A percentile compares a stretch with the other conserved stretches of the same genome.
Evolutionary conservation across 2,329 filamentous ascomycete genomes (phyloP).

Genomic region (Tolypocladium nubicola): DNA sequence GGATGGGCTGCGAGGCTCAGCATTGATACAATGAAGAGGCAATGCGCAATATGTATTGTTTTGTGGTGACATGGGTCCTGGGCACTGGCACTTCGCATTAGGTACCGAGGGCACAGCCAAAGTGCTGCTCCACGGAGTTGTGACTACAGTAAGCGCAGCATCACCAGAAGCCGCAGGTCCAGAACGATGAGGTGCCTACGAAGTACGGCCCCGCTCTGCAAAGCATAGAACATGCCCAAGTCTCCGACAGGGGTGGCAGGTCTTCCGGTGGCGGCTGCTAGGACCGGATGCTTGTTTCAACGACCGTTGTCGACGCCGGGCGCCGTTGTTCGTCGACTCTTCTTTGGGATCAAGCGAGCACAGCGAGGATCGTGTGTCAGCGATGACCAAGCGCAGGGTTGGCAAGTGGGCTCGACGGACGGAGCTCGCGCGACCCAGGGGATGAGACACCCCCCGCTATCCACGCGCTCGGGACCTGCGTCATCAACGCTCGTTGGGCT

Average conservation of each 20-base stretch:
- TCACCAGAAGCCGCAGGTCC: too few species aligned
- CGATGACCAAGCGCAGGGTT: neutral
- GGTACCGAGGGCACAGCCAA: too few species aligned
- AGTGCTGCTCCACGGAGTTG: too few species aligned
- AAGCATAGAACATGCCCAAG: too few species aligned
- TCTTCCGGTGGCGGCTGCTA: neutral
- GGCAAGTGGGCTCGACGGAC: neutral
- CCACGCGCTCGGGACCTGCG: neutral
- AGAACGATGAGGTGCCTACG: too few species aligned
- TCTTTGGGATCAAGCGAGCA: neutral
- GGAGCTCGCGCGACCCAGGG: neutral
- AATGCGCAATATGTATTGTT: too few species aligned
- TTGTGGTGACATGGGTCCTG: too few species aligned
- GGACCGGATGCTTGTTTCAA: neutral
- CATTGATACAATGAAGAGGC: too few species aligned
- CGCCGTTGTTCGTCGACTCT: neutral
- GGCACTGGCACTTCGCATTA: too few species aligned
- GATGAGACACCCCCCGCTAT: neutral
- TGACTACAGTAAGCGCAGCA: too few species aligned
- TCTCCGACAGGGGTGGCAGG: neutral
- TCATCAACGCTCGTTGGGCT: neutral
- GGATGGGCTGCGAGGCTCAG: too few species aligned
- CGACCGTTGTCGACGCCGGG: neutral
- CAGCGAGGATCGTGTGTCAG: conserved; percentile 1
- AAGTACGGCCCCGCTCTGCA: too few species aligned